These are phyloP conservation scores for Exophiala sideris DNA, from an alignment of 2,329 filamentous ascomycete species.

Conservation along the genomic window DNA sequence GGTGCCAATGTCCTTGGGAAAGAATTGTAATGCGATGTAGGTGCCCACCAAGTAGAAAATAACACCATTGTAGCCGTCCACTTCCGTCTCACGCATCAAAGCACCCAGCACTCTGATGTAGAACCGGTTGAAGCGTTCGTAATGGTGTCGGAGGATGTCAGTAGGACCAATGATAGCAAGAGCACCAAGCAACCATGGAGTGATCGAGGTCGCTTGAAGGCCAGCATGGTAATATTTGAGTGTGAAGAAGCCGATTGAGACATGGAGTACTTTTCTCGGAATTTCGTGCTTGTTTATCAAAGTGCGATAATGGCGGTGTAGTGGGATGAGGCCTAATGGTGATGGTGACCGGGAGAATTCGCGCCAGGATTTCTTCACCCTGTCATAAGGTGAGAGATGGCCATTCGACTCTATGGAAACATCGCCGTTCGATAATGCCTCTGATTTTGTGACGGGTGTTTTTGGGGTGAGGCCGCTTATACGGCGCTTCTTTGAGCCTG, in stretches of 20 bases:
- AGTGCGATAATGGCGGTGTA: constrained; percentile 84
- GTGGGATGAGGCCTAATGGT: constrained; percentile 88
- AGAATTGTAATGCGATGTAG: constrained; percentile 79
- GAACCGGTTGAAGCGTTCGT: constrained; percentile 74
- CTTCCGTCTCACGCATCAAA: constrained; percentile 96
- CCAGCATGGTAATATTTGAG: constrained; percentile 80
- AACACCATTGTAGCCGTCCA: constrained; percentile 89
- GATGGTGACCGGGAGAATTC: constrained; percentile 89
- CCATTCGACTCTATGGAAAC: constrained; percentile 54
- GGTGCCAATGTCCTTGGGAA: constrained; percentile 89
- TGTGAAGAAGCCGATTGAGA: constrained; percentile 94
- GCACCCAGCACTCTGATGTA: constrained; percentile 84
- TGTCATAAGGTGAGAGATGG: constrained; percentile 67
- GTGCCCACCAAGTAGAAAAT: constrained; percentile 94
- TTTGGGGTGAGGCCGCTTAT: constrained; percentile 52
- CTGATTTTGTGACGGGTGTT: constrained; percentile 41
- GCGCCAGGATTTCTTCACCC: constrained; percentile 63
- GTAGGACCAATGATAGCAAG: constrained; percentile 79
- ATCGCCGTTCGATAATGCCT: constrained; percentile 37
- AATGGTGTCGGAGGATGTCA: constrained; percentile 81
- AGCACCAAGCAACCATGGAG: constrained; percentile 75
- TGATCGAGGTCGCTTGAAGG: constrained; percentile 71
- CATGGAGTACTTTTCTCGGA: constrained; percentile 85
- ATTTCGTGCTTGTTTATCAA: constrained; percentile 98
- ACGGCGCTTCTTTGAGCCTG: constrained; percentile 41